phyloP scores from a whole-genome alignment of 352 stramenopile genomes.

The Phytophthora palmivora region DNA sequence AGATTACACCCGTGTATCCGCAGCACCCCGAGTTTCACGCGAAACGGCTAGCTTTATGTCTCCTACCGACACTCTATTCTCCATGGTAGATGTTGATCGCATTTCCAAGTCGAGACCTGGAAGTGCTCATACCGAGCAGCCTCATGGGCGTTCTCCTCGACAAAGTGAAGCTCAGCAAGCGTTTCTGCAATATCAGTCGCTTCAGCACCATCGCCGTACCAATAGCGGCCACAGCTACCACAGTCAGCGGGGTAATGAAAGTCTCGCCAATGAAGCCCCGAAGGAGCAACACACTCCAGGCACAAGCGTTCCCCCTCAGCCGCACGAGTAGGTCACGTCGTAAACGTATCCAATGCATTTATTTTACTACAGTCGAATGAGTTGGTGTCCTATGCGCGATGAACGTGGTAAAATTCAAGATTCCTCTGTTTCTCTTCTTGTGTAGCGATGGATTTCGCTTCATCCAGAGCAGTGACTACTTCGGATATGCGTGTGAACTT shows the following conservation, averaged over 20 bases:
- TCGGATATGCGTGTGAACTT: conserved; percentile 40
- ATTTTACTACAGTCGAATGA: too few relatives aligned
- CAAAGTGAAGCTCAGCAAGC: conserved; percentile 22
- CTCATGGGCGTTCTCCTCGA: conserved; percentile 22
- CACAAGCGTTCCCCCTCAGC: conserved; percentile 9
- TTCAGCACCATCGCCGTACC: conserved; percentile 17
- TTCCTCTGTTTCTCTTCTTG: conserved; percentile 68
- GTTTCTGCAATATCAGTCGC: conserved; percentile 23
- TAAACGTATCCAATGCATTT: conserved; percentile 18
- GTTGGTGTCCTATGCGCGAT: conserved; percentile 1
- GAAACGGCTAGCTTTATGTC: conserved; percentile 40
- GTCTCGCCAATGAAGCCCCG: conserved; percentile 13
- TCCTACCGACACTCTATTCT: conserved; percentile 43
- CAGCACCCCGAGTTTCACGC: conserved; percentile 25
- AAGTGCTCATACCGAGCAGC: conserved; percentile 28
- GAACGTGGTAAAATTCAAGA: conserved; percentile 76
- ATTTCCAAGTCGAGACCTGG: conserved; percentile 35
- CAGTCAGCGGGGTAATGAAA: conserved; percentile 23
- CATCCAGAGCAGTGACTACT: conserved; percentile 35
- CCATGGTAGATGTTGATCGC: conserved; percentile 72
- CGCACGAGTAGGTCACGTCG: conserved; percentile 19
- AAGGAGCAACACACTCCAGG: conserved; percentile 18
- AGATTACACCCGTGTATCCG: conserved; percentile 14
- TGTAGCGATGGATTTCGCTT: conserved; percentile 32
- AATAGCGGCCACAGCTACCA: conserved; percentile 36